Evolutionary conservation across 306 rosid genomes (phyloP).

Genomic region (Trifolium fragiferum): DNA sequence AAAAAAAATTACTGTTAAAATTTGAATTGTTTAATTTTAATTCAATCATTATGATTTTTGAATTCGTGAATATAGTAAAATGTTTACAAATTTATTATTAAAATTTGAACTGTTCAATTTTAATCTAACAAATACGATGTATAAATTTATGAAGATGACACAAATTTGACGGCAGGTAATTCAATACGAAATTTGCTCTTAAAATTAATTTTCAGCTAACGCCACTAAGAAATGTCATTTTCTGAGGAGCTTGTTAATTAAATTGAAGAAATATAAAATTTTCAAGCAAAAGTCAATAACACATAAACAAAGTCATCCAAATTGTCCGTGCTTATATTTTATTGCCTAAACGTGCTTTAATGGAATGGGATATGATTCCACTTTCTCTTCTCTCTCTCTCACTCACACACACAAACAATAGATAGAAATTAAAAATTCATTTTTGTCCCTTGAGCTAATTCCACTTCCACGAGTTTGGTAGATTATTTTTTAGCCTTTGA

Average conservation of each 20-base stretch:
- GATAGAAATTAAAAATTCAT: not conserved
- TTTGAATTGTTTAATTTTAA: too few relatives aligned
- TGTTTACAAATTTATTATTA: too few relatives aligned
- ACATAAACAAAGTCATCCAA: constrained; percentile 1
- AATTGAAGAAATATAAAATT: not conserved
- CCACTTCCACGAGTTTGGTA: constrained; percentile 32
- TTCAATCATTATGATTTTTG: too few relatives aligned
- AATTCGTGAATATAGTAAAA: too few relatives aligned
- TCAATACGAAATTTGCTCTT: not conserved
- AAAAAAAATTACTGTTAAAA: too few relatives aligned
- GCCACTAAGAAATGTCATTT: constrained; percentile 15
- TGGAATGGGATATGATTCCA: constrained; percentile 33
- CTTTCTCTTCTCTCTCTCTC: not conserved
- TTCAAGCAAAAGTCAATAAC: constrained; percentile 31
- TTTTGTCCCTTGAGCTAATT: constrained; percentile 7
- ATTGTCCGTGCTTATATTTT: too few relatives aligned
- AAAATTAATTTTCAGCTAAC: constrained; percentile 35
- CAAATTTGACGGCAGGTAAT: too few relatives aligned
- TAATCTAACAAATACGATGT: too few relatives aligned
- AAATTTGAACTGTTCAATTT: too few relatives aligned
- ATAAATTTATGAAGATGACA: too few relatives aligned
- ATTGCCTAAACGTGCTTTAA: constrained; percentile 34
- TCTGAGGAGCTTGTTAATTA: constrained; percentile 15
- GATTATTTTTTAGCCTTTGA: not conserved
- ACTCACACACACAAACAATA: not conserved